Evolutionary conservation across 2,329 filamentous ascomycete genomes (phyloP).

Genomic region (Epichloe typhina): DNA sequence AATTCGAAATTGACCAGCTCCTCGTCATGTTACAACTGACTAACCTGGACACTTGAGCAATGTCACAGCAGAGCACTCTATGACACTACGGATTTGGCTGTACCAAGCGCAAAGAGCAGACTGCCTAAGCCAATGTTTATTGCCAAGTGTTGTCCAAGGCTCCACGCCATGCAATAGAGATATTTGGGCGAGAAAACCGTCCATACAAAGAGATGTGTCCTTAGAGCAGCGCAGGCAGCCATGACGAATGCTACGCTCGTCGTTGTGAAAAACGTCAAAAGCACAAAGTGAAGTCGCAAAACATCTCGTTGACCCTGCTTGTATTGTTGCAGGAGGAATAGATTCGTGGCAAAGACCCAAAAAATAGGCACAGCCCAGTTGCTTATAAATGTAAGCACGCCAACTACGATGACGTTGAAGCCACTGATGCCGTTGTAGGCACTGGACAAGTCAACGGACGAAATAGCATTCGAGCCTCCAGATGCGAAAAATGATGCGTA

Average conservation of each 20-base stretch:
- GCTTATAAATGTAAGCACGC: slow-evolving; percentile 67
- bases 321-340: slow-evolving; percentile 37
- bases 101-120: slow-evolving; percentile 40
- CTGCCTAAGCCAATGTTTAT: slow-evolving; percentile 55
- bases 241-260: slow-evolving; percentile 61
- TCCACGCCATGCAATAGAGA: slow-evolving; percentile 85
- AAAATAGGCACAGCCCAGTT: slow-evolving; percentile 93
- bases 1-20: not conserved
- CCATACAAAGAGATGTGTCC: slow-evolving; percentile 94
- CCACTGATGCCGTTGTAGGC: slow-evolving; percentile 83
- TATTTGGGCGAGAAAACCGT: slow-evolving; percentile 98
- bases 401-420: slow-evolving; percentile 74
- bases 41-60: not conserved
- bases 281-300: slow-evolving; percentile 40
- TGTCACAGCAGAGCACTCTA: not conserved
- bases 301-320: slow-evolving; percentile 15
- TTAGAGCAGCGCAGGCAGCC: slow-evolving; percentile 70
- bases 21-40: not conserved
- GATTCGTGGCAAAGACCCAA: slow-evolving; percentile 59
- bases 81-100: slow-evolving; percentile 7
- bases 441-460: slow-evolving; percentile 84
- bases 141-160: slow-evolving; percentile 62
- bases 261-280: slow-evolving; percentile 60
- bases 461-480: slow-evolving; percentile 88
- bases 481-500: slow-evolving; percentile 79